Percentiles rank a stretch among this genome's conserved stretches.
phyloP scores from a whole-genome alignment of 805 yeast species.

The Starmerella sirachaensis region DNA sequence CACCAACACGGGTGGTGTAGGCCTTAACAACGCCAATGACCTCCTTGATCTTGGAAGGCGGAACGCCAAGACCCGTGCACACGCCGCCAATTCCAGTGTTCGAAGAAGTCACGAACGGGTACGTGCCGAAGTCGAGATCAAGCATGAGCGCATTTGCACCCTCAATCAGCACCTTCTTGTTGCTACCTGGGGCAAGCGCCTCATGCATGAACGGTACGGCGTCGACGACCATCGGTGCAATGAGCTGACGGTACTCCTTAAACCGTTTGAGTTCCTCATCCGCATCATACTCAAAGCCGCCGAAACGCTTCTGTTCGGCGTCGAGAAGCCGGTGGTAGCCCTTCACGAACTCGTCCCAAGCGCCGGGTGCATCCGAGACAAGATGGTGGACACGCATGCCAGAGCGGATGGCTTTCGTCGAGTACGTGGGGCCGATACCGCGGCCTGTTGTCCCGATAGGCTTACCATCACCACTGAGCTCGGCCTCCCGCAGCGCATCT shows the following conservation, averaged over 20 bases:
- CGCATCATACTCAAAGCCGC: conserved; percentile 66
- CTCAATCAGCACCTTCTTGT: conserved; percentile 79
- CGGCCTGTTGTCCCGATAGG: conserved; percentile 96
- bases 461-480: conserved; percentile 66
- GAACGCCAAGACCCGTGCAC: conserved; percentile 88
- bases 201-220: conserved; percentile 65
- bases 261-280: conserved; percentile 71
- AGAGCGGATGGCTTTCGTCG: conserved; percentile 92
- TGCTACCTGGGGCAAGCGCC: conserved; percentile 50
- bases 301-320: conserved; percentile 81
- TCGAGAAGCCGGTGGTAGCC: conserved; percentile 65
- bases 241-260: conserved; percentile 56
- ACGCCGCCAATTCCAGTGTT: conserved; percentile 98
- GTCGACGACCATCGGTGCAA: conserved; percentile 89
- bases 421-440: conserved; percentile 97
- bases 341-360: conserved; percentile 83
- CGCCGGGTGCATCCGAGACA: conserved; percentile 74
- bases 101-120: conserved; percentile 93
- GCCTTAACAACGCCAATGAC: conserved; percentile 96
- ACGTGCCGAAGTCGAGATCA: conserved; percentile 95
- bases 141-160: conserved; percentile 98
- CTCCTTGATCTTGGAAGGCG: conserved; percentile 73
- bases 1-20: conserved; percentile 97
- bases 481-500: conserved; percentile 89
- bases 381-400: conserved; percentile 95